Evolutionary conservation across 208 protist genomes (phyloP).

Genomic region (Phytomonas francai): DNA sequence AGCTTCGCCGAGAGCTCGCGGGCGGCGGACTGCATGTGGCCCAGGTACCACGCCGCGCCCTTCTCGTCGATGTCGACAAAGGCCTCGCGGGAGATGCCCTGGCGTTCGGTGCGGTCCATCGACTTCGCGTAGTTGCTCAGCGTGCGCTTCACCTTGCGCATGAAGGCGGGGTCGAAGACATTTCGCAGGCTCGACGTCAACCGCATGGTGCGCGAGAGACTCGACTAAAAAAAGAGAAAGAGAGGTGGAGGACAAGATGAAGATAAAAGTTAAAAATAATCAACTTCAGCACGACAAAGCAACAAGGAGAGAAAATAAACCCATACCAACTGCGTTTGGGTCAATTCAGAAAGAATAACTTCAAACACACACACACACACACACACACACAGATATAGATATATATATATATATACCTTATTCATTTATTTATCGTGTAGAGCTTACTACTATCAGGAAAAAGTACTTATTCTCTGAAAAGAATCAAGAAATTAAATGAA

Average conservation of each 20-base stretch:
- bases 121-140: constrained; percentile 58
- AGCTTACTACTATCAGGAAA: too few relatives aligned
- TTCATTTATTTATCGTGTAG: too few relatives aligned
- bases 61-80: constrained; percentile 86
- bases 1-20: constrained; percentile 57
- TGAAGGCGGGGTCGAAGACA: constrained; percentile 83
- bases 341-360: background rate
- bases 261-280: background rate
- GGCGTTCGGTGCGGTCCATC: constrained; percentile 52
- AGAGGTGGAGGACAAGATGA: constrained; percentile 5
- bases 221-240: constrained; percentile 7
- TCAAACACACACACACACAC: constrained; percentile 11
- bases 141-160: constrained; percentile 83
- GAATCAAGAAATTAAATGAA: too few relatives aligned
- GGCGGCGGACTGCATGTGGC: constrained; percentile 76
- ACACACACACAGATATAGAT: too few relatives aligned
- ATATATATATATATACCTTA: background rate
- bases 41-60: constrained; percentile 83
- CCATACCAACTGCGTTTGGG: background rate
- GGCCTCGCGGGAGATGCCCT: constrained; percentile 67
- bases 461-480: too few relatives aligned
- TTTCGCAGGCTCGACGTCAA: constrained; percentile 27
- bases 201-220: constrained; percentile 24
- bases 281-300: constrained; percentile 8
- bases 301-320: constrained; percentile 3